Evolutionary conservation across 2,329 filamentous ascomycete genomes (phyloP).

Genomic region (Colletotrichum sp.): DNA sequence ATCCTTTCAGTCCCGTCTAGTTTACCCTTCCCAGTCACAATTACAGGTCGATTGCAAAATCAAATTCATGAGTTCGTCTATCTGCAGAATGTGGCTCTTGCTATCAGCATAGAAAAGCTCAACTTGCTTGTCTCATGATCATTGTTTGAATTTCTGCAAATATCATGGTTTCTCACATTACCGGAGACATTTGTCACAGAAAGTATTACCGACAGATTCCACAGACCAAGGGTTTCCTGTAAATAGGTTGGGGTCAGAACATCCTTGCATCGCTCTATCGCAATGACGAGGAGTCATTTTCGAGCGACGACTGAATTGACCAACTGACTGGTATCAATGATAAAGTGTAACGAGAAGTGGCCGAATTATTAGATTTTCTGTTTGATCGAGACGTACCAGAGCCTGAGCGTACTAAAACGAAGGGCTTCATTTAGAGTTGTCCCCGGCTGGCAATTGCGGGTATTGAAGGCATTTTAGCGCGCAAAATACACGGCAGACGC

Average conservation of each 20-base stretch:
- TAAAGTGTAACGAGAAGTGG: neutral
- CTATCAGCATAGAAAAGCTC: neutral
- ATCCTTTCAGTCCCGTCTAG: fast-evolving
- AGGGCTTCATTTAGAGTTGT: neutral
- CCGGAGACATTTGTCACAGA: no score
- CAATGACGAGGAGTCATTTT: neutral
- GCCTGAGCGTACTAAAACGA: neutral
- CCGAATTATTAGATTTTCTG: neutral
- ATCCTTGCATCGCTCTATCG: neutral
- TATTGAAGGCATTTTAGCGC: neutral
- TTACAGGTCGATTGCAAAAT: fast-evolving
- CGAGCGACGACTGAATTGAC: neutral
- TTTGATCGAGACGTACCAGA: neutral
- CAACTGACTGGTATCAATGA: neutral
- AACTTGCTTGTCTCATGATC: neutral
- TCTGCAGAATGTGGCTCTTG: neutral
- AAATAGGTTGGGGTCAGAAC: no score
- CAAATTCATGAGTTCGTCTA: neutral
- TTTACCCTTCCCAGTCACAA: neutral
- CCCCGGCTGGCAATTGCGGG: neutral
- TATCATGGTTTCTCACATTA: no score
- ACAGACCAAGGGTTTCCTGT: neutral
- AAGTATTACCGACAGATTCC: neutral
- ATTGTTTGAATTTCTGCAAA: neutral
- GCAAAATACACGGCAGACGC: neutral